Evolutionary conservation across 495 filamentous ascomycete genomes (phyloP).

Genomic region (Neurospora hispaniola): DNA sequence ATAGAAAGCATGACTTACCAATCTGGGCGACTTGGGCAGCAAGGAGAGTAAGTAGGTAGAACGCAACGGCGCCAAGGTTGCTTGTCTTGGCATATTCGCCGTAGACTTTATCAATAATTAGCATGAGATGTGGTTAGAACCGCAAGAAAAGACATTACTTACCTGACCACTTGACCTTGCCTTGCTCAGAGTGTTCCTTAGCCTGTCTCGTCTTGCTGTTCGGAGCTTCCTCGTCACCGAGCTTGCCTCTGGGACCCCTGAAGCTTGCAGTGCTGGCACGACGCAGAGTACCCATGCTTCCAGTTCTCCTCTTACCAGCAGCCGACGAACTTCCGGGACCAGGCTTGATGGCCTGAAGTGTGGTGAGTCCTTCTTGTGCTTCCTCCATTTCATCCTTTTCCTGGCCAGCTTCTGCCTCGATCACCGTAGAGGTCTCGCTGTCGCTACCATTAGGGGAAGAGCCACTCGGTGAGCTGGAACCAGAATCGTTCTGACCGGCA

Average conservation of each 20-base stretch:
- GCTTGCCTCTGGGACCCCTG: conserved; percentile 69
- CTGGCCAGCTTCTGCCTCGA: conserved; percentile 35
- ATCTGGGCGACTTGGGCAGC: conserved; percentile 74
- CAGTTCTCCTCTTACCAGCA: conserved; percentile 43
- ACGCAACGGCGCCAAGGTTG: conserved; percentile 69
- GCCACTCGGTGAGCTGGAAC: conserved; percentile 13
- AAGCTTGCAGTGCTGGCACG: conserved; percentile 89
- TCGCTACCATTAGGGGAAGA: conserved; percentile 34
- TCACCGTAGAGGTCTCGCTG: conserved; percentile 51
- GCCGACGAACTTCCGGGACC: conserved; percentile 27
- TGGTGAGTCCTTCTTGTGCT: conserved; percentile 54
- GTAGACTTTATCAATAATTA: conserved; percentile 45
- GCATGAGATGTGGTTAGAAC: conserved; percentile 3
- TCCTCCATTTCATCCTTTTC: conserved; percentile 58
- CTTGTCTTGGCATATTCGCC: conserved; percentile 85
- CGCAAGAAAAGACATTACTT: conserved; percentile 6
- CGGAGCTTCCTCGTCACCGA: conserved; percentile 70
- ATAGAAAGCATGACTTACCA: conserved; percentile 26
- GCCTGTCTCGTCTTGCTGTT: conserved; percentile 66
- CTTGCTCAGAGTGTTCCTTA: conserved; percentile 82
- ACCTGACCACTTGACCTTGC: conserved; percentile 89
- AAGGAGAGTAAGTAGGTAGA: conserved; percentile 72
- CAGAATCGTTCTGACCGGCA: conserved; percentile 44
- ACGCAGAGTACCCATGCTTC: conserved; percentile 66
- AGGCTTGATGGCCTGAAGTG: conserved; percentile 61